These are phyloP conservation scores for Orbilia javanica DNA, from an alignment of 2,329 filamentous ascomycete genomes.

Conservation along the genomic window DNA sequence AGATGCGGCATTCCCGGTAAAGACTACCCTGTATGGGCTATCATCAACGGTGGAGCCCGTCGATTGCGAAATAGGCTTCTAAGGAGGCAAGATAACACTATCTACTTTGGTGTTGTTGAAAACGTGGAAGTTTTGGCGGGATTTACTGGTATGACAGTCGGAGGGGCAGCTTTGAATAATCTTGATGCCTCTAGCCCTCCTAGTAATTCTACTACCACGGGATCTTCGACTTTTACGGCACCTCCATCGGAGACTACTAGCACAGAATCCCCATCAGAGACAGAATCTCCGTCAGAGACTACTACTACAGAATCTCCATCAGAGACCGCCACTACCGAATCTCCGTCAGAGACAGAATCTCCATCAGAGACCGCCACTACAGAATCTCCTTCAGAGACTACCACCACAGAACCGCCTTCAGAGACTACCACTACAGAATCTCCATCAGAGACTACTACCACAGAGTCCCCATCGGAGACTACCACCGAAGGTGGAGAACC, in stretches of 20 bases:
- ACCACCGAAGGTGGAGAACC: too few relatives aligned
- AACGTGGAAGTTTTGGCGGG: background rate
- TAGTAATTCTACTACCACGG: background rate
- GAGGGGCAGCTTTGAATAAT: background rate
- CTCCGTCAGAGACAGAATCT: background rate
- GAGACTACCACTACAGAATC: background rate
- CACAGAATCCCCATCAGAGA: background rate
- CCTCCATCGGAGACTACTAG: background rate
- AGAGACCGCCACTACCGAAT: background rate
- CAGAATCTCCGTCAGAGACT: background rate
- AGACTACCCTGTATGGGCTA: background rate
- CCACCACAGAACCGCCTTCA: background rate
- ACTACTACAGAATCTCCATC: background rate
- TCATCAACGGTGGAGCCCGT: background rate
- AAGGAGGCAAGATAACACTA: background rate
- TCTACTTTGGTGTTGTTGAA: background rate
- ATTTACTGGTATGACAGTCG: background rate
- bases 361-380: background rate
- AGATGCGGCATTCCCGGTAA: background rate
- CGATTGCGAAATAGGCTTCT: background rate
- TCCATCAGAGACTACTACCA: background rate
- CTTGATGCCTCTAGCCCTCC: background rate
- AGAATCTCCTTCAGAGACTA: background rate
- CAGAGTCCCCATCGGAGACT: too few relatives aligned
- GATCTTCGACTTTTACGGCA: background rate